Conservation (phyloP, 345 rosid species). For the Erodium maritimum region DNA sequence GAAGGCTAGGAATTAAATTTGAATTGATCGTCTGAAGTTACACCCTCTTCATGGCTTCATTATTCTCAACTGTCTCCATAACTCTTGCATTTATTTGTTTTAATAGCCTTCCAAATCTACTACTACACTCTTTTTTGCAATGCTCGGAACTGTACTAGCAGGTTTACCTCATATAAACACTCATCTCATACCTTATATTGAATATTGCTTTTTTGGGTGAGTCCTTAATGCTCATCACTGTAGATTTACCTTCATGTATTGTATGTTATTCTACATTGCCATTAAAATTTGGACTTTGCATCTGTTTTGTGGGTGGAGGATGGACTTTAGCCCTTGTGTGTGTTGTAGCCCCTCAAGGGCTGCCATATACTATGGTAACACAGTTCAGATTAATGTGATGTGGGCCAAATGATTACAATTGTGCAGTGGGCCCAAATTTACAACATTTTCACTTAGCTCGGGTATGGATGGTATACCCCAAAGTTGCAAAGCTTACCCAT, state of each 20-base stretch:
- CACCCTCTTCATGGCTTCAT: constrained; percentile 29
- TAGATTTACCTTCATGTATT: too few species aligned
- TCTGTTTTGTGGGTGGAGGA: neutral
- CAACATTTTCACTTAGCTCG: neutral
- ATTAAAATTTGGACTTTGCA: neutral
- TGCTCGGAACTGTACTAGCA: neutral
- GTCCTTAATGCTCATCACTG: too few species aligned
- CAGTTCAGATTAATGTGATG: too few species aligned
- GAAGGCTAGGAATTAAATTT: constrained; percentile 63
- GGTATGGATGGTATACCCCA: neutral
- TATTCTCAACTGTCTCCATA: constrained; percentile 91
- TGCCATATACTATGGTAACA: too few species aligned
- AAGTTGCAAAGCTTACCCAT: neutral
- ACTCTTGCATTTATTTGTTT: constrained; percentile 90
- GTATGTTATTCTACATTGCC: neutral
- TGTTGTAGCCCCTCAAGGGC: too few species aligned
- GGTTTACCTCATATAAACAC: neutral
- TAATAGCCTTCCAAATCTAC: constrained; percentile 61
- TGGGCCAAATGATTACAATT: too few species aligned
- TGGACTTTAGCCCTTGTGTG: neutral
- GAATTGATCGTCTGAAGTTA: constrained; percentile 38
- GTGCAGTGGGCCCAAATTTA: neutral
- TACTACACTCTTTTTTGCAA: constrained; percentile 4
- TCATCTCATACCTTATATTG: neutral
- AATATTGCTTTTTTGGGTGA: neutral